Conservation (phyloP, 805 yeast species). For the Yarrowia sp. region DNA sequence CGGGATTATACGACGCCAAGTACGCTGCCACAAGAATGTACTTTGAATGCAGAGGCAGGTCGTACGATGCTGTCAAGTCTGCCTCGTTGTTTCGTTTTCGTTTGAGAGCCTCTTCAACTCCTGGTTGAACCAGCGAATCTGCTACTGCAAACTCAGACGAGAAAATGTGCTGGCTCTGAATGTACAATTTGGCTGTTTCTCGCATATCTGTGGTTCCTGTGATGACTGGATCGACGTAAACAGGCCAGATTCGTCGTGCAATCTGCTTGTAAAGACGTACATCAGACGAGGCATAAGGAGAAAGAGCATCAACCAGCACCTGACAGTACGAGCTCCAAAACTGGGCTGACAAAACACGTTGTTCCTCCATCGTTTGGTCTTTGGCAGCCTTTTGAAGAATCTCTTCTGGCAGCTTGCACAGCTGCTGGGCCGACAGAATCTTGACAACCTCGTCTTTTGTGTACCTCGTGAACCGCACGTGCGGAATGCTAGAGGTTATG, state of each 20-base stretch:
- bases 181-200: constrained; percentile 33
- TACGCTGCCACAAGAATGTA: constrained; percentile 77
- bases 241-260: constrained; percentile 36
- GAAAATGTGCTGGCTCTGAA: constrained; percentile 32
- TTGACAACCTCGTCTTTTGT: constrained; percentile 40
- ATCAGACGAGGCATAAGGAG: constrained; percentile 48
- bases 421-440: constrained; percentile 38
- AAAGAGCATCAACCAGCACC: constrained; percentile 45
- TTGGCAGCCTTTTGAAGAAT: background rate
- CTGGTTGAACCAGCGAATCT: constrained; percentile 28
- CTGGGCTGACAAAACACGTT: constrained; percentile 28
- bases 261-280: constrained; percentile 32
- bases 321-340: constrained; percentile 47
- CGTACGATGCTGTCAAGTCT: constrained; percentile 36
- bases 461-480: constrained; percentile 45
- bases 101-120: constrained; percentile 25
- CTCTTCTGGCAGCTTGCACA: constrained; percentile 34
- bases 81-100: constrained; percentile 19
- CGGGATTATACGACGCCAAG: constrained; percentile 73
- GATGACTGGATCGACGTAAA: constrained; percentile 33
- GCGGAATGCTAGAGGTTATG: constrained; percentile 44
- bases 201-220: constrained; percentile 24
- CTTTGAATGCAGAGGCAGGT: constrained; percentile 60
- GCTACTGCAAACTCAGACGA: constrained; percentile 31
- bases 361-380: background rate